Base-by-base conservation (phyloP, 2,329 filamentous ascomycete genomes). In the Microcyclosporella mali region DNA sequence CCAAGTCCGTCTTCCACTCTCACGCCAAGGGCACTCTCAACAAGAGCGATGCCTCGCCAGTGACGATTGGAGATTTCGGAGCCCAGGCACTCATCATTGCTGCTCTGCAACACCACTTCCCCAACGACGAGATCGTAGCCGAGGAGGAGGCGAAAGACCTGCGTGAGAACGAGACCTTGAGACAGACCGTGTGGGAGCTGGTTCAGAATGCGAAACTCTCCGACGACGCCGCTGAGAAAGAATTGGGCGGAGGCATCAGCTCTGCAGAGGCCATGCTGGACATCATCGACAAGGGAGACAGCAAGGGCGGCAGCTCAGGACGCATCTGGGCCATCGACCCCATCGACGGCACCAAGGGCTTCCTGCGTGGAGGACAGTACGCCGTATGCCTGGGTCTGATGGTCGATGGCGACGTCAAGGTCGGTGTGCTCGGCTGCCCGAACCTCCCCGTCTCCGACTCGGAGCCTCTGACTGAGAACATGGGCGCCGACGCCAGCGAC, bases 321-420 rank as follows among this genome's bases (percentile, higher is more conserved):
- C 77, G 92, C 54, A 87, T 97, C 66, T 98, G 92, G 92, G 86
- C 90, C 31, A 81, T 98, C 44, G 92, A 98, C 67, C 92, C 92
- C 46, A 95, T 98, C 50, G 92, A 98, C 66, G 92, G 92, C 53
- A 98, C 92, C 41, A 95, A 95, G 71, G 94, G 92, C 21, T 98
- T 98, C 71, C 73, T 98, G 47, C 80, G 94, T 50, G 92, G 92
- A 40, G 94, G 89, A 30, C 92, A 98, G 71, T 98, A 98, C 64
- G 94, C 92, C 42, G 88, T 98, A 41, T 95, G 90, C 63, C 77
- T 98, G 4, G 92, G 79, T 28, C 74, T 98, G 57, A 84, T 98
- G 70, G 85, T 94, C 19, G 88, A 97, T 60, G 92, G 90, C 40
- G 81, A 94, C 56, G 88, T 97, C 58, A 88, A 89, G 65, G 87